Percentiles rank a stretch among this genome's conserved stretches.
Evolutionary conservation across 176 grass and related monocot species (phyloP).

Genomic region (Triticum urartu): DNA sequence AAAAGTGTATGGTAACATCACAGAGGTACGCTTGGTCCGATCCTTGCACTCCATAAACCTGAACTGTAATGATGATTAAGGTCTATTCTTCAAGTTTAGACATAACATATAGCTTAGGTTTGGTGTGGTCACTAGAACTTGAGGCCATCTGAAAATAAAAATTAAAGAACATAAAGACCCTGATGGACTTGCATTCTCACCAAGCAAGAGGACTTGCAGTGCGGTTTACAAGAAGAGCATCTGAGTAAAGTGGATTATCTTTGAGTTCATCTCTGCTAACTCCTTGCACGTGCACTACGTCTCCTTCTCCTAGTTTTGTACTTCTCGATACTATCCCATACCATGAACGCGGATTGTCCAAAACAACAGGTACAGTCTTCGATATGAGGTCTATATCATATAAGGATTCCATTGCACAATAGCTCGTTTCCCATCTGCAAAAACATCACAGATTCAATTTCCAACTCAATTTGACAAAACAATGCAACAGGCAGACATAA

Average conservation of each 20-base stretch:
- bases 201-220: conserved; percentile 88
- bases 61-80: conserved; percentile 73
- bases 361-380: conserved; percentile 62
- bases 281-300: conserved; percentile 61
- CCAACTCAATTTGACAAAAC: not conserved
- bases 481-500: not conserved
- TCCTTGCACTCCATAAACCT: conserved; percentile 99
- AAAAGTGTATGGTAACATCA: conserved; percentile 82
- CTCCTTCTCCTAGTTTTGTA: conserved; percentile 67
- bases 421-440: conserved; percentile 63
- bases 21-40: conserved; percentile 71
- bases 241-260: conserved; percentile 59
- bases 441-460: not conserved
- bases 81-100: conserved; percentile 33
- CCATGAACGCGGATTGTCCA: conserved; percentile 79
- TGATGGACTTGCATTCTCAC: conserved; percentile 48
- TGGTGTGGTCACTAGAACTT: not conserved
- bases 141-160: conserved; percentile 3
- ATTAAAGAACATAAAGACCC: conserved; percentile 5
- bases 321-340: conserved; percentile 70
- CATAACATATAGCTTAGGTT: conserved; percentile 15
- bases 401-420: conserved; percentile 80
- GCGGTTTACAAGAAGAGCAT: conserved; percentile 84
- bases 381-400: conserved; percentile 92
- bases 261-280: conserved; percentile 74